These are phyloP conservation scores for Epichloe festucae DNA, from an alignment of 2,329 filamentous ascomycete genomes.

Conservation along the genomic window DNA sequence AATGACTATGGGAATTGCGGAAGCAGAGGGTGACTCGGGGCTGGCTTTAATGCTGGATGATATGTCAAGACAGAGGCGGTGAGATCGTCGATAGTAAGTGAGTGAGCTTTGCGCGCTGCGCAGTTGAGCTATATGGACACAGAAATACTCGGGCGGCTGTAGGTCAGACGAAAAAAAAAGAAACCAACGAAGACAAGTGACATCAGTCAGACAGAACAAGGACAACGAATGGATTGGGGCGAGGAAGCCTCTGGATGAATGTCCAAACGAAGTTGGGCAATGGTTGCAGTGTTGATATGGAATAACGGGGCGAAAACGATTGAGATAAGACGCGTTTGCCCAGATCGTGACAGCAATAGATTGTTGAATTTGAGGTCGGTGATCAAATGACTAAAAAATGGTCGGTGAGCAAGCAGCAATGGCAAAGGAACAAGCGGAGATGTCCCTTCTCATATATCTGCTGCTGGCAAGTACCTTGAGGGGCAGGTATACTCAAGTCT, in stretches of 20 bases:
- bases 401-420: background rate
- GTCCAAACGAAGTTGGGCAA: background rate
- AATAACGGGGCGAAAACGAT: background rate
- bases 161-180: background rate
- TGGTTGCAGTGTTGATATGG: background rate
- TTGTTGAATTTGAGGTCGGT: background rate
- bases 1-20: background rate
- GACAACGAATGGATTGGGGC: background rate
- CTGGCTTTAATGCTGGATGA: background rate
- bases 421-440: background rate
- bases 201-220: background rate
- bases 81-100: background rate
- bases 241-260: background rate
- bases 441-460: background rate
- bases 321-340: background rate
- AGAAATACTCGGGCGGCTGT: background rate
- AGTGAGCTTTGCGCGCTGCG: background rate
- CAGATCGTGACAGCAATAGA: background rate
- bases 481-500: background rate
- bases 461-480: background rate
- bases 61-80: background rate
- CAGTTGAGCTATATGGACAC: background rate
- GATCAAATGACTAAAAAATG: background rate
- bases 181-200: background rate
- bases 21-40: background rate